Evolutionary conservation across 2,329 filamentous ascomycete genomes (phyloP).

Genomic region (Diplocarpon mali): DNA sequence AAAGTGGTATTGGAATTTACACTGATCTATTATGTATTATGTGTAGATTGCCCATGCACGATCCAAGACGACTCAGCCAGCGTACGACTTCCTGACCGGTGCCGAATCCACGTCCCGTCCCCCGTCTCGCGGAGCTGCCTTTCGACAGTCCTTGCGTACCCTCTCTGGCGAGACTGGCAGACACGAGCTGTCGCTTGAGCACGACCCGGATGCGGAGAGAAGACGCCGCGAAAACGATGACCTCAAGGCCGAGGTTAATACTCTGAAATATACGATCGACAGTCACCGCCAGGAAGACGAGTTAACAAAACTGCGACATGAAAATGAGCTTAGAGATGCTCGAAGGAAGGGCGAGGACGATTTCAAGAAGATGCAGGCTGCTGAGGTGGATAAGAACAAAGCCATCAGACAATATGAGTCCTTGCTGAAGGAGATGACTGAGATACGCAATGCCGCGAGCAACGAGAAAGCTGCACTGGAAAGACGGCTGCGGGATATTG

Average conservation of each 20-base stretch:
- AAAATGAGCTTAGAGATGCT: slow-evolving; percentile 72
- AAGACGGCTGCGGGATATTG: slow-evolving; percentile 54
- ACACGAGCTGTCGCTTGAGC: slow-evolving; percentile 36
- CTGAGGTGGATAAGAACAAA: slow-evolving; percentile 43
- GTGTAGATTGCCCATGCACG: slow-evolving; percentile 35
- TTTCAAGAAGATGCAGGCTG: slow-evolving; percentile 54
- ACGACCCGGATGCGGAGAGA: slow-evolving; percentile 19
- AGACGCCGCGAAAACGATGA: slow-evolving; percentile 49
- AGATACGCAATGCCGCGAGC: slow-evolving; percentile 38
- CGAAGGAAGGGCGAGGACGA: slow-evolving; percentile 77
- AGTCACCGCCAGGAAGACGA: slow-evolving; percentile 83
- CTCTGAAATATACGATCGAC: slow-evolving; percentile 77
- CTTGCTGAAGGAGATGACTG: slow-evolving; percentile 40
- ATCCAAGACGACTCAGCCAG: slow-evolving; percentile 38
- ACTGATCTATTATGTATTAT: background rate
- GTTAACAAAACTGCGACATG: slow-evolving; percentile 64
- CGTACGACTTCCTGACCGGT: slow-evolving; percentile 49
- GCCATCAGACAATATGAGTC: slow-evolving; percentile 39
- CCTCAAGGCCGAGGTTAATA: slow-evolving; percentile 80
- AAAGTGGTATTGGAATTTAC: background rate
- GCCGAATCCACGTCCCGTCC: slow-evolving; percentile 32
- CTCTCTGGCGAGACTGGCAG: slow-evolving; percentile 37
- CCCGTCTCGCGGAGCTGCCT: slow-evolving; percentile 18
- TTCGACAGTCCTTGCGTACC: slow-evolving; percentile 36
- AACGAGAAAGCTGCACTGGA: slow-evolving; percentile 55